Evolutionary conservation across 495 filamentous ascomycete genomes (phyloP), one percentile per base, ranked within the genome.

Genomic region (Annulohypoxylon stygium): DNA sequence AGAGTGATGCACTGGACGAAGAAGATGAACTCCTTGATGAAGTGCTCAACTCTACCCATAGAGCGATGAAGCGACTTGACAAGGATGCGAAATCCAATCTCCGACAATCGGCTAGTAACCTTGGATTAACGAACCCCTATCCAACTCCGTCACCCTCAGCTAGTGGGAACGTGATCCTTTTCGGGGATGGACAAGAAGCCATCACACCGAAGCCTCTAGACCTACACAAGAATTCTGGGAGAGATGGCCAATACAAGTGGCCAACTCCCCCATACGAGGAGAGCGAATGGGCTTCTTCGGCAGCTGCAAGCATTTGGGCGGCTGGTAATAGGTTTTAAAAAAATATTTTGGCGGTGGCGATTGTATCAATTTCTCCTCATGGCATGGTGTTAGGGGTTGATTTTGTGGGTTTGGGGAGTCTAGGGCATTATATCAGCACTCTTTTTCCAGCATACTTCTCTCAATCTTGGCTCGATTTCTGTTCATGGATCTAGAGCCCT

Each of bases 21-120:
- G 94, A 98, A 75, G 96, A 98, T 70, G 96, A 99, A 80, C 88
- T 99, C 11, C 84, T 97, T 10, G 94, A 97, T 75, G 96, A 98
- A 80, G 95, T 83, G 63, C 68, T 88, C 74, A 73, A 83, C 75
- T 83, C 83, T 39, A 85, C 86, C 4, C 83, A 83, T 18, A 74
- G 78, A 14, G 87, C 81, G 0, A 85, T 86, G 80, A 86, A 85
- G 66, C 80, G 79, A 53, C 77, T 88, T 39, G 83, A 88, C 71
- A 81, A 84, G 74, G 83, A 87, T 55, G 73, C 80, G 36, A 83
- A 85, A 72, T 76, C 84, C 20, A 83, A 83, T 36, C 81, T 86
- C 59, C 84, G 86, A 65, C 88, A 88, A 70, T 86, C 86, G 7
- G 82, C 81, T 20, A 89, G 86, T 71, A 89, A 91, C 60, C 78